Evolutionary conservation across 2,329 filamentous ascomycete species (phyloP), one percentile per base, ranked within the genome.

Genomic region (Lasiodiplodia gonubiensis): DNA sequence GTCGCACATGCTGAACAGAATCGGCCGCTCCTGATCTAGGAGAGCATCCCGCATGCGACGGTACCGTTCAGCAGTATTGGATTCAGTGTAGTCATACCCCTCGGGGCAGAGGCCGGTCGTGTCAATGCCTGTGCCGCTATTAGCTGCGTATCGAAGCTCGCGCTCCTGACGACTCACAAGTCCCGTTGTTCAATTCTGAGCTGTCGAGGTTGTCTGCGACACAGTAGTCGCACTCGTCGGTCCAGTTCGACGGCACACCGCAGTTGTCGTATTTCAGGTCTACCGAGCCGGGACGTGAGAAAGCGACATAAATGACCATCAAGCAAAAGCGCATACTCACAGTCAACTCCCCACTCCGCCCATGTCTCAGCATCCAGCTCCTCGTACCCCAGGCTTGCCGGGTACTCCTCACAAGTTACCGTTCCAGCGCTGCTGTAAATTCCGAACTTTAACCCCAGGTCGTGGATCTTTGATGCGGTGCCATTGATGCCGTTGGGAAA

Each of bases 401-500:
- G 83, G 71, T 88, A 89, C 4, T 83, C 82, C 1, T 82, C 87
- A 71, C 87, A 89, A 63, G 23, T 74, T 59, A 68, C 79, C 10
- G 30, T 33, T 51, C 85, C 85, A 0, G 85, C 85, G 73, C 84
- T 84, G 70, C 84, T 84, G 72, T 90, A 90, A 67, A 90, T 88
- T 0, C 88, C 88, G 11, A 89, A 77, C 73, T 90, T 90, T 53
- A 90, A 72, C 2, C 86, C 86, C 69, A 87, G 72, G 2, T 71
- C 76, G 68, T 90, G 88, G 23, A 90, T 81, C 67, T 84, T 73
- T 27, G 84, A 76, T 1, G 86, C 86, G 1, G 85, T 74, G 0
- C 83, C 81, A 10, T 80, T 80, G 68, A 90, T 88, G 0, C 88
- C 88, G 21, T 82, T 77, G 0, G 88, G 88, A 68, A 90, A 90